phyloP scores from a whole-genome alignment of 2,329 filamentous ascomycete genomes.

The Venturia oleaginea region DNA sequence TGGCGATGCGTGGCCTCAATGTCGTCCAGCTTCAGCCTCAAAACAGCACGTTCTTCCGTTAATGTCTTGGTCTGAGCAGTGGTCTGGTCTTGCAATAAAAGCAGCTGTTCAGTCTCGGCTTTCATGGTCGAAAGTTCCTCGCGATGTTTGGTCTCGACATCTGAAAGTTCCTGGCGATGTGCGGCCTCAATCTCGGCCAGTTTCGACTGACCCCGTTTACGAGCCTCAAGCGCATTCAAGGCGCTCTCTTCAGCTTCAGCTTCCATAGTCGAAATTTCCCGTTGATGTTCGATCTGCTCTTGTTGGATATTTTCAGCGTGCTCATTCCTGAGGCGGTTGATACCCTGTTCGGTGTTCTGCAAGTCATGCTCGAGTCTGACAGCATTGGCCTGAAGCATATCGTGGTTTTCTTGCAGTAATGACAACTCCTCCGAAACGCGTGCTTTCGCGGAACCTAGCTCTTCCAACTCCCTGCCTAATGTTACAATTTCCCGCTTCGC shows the following conservation, averaged over 20 bases:
- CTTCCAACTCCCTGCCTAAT: slow-evolving; percentile 5
- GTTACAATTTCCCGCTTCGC: slow-evolving; percentile 3
- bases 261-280: background rate
- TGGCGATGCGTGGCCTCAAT: background rate
- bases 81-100: no score
- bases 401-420: background rate
- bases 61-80: no score
- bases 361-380: background rate
- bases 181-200: background rate
- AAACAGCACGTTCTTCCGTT: no score
- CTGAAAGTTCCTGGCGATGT: background rate
- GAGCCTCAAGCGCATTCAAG: background rate
- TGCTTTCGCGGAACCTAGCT: background rate
- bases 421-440: background rate
- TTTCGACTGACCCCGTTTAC: background rate
- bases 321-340: background rate
- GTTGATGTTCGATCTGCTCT: background rate
- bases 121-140: no score
- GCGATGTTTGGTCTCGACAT: no score
- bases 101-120: no score
- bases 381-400: background rate
- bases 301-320: background rate
- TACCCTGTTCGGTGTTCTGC: background rate
- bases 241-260: background rate
- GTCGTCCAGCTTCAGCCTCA: background rate